A percentile compares a stretch with the other conserved stretches of the same genome.
Evolutionary conservation across 163 green algal genomes (phyloP).

Genomic region (Chloroidium sp.): DNA sequence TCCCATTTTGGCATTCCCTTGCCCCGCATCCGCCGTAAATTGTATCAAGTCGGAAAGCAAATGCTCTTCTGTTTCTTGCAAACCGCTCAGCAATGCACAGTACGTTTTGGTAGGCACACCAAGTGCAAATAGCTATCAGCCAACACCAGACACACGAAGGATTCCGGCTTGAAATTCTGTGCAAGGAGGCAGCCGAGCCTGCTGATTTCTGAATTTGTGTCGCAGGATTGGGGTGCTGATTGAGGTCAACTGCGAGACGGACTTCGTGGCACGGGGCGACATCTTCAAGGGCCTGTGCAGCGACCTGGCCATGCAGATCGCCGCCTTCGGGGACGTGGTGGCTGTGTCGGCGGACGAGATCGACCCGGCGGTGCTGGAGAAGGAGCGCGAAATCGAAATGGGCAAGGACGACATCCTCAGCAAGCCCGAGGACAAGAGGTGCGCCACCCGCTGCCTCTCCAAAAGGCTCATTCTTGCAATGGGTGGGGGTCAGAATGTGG

Average conservation of each 20-base stretch:
- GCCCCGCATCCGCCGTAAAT: too few relatives aligned
- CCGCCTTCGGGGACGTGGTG: constrained; percentile 34
- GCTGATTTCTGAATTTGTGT: neutral
- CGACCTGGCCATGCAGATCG: constrained; percentile 56
- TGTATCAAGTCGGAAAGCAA: too few relatives aligned
- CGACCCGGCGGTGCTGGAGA: constrained; percentile 51
- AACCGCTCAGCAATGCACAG: too few relatives aligned
- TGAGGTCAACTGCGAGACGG: constrained; percentile 95
- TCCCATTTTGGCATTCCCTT: too few relatives aligned
- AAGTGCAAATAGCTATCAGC: too few relatives aligned
- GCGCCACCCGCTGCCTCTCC: neutral
- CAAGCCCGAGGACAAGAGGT: constrained; percentile 82
- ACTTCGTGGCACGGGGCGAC: constrained; percentile 88
- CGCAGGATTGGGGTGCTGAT: constrained; percentile 69
- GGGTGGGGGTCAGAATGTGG: too few relatives aligned
- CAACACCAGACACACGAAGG: too few relatives aligned
- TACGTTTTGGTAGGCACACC: too few relatives aligned
- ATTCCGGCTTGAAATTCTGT: too few relatives aligned
- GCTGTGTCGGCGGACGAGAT: constrained; percentile 68
- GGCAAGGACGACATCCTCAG: constrained; percentile 76
- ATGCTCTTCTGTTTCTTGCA: too few relatives aligned
- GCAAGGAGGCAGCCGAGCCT: neutral
- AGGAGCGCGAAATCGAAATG: constrained; percentile 83
- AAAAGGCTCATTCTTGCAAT: neutral
- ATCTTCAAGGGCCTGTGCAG: constrained; percentile 74